Base-by-base conservation (phyloP, 2,329 filamentous ascomycete genomes). In the Talaromyces verruculosus region DNA sequence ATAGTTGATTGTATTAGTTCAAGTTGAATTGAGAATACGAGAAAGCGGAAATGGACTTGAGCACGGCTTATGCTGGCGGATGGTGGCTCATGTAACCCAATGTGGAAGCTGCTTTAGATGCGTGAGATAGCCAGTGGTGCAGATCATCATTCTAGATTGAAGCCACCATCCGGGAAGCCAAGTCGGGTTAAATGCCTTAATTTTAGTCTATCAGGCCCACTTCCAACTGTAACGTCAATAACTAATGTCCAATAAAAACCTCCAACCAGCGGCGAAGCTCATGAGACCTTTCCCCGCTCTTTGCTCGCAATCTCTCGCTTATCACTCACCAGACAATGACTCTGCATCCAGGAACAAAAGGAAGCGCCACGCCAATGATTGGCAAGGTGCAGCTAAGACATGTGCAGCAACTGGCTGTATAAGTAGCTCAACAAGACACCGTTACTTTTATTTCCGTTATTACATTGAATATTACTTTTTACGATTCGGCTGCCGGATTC, bases 221-320 rank as follows among this genome's bases (percentile, higher is more conserved):
- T 53, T 53, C 28, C 49, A 33, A 53, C 28, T 61, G 58, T 45
- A 61, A 61, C 58, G 58, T 45, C 33, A 61, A 35, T 30, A 30
- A 53, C 33, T 4, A 4, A 30, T 25, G 39, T 45, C 58, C 58
- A 61, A 43, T 59, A 30, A 47, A 33, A 13, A 33, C 17, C 58
- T 33, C 17, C 13, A 45, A 47, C 11, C 28, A 33, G 39, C n/a
- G 39, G 25, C 25, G 57, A 43, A 61, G 25, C 43, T 61, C 17
- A 61, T 33, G 58, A 61, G 35, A 59, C 55, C 55, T 39, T 60
- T 33, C 58, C 58, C 58, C 58, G 58, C 58, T 61, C 37, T 61
- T 33, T 45, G 39, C 39, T 45, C 43, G 58, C 28, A 53, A 45
- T 45, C 30, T 41, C 3, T 25, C 25, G 17, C 58, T 61, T 61